Percentiles rank a stretch among this genome's conserved stretches.
Conservation (phyloP, 306 rosid species). For the Cucurbita ficifolia region DNA sequence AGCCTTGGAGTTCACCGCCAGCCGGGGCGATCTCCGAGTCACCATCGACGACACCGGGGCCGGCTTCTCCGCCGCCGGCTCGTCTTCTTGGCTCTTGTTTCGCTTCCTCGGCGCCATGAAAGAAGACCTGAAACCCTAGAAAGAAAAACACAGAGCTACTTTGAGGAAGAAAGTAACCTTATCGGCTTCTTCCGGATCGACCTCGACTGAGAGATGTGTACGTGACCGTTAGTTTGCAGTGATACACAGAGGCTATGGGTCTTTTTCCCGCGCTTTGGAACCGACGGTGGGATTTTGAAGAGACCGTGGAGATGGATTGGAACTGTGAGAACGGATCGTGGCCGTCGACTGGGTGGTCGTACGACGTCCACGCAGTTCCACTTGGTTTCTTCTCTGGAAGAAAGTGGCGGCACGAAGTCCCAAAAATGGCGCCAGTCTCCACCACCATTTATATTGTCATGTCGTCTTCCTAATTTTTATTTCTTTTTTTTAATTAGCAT, state of each 20-base stretch:
- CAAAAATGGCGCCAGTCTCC: neutral
- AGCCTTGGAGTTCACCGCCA: neutral
- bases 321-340: neutral
- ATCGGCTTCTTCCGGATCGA: neutral
- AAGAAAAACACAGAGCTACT: neutral
- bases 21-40: constrained; percentile 18
- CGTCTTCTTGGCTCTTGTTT: constrained; percentile 1
- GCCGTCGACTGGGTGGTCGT: neutral
- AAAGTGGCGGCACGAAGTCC: constrained; percentile 5
- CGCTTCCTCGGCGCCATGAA: constrained; percentile 34
- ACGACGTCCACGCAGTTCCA: neutral
- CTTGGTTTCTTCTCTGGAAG: neutral
- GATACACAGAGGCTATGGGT: neutral
- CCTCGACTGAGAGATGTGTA: neutral
- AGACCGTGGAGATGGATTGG: constrained; percentile 11
- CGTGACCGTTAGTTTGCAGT: constrained; percentile 1
- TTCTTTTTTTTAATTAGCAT: neutral
- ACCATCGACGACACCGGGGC: neutral
- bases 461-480: neutral
- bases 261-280: constrained; percentile 16
- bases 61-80: constrained; percentile 3
- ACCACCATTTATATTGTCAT: neutral
- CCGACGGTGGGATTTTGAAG: constrained; percentile 2
- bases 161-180: neutral
- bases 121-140: neutral